Evolutionary conservation across 805 yeast species (phyloP), one percentile per base, ranked within the genome.

Genomic region (Scheffersomyces ergatensis): DNA sequence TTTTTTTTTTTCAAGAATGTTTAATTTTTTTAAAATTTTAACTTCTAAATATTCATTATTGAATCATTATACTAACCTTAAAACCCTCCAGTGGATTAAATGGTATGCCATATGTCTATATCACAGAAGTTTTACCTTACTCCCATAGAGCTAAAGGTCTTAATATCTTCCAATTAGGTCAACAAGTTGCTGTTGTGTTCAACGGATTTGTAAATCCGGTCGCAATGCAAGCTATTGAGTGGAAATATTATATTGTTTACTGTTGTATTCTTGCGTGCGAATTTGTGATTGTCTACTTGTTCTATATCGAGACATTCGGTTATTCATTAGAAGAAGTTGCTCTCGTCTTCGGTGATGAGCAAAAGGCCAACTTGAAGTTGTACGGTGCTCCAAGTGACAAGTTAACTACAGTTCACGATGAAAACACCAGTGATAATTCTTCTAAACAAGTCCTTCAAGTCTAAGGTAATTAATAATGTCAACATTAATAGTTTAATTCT

Each of bases 181-280:
- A 42, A 24, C 39, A 43, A 24, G 45, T 42, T 12, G 46, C 50
- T 26, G 39, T 51, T 5, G 31, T 58, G 9, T 51, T 43, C 36
- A 53, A 53, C 25, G 49, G 48, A 11, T 51, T 44, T 33, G 53
- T 51, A 16, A 49, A 49, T 25, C 53, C 54, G 13, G 38, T 50
- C 47, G 67, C 65, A 33, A 58, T 62, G 67, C 58, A 58, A 26
- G 59, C 58, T 30, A 60, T 62, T 37, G 48, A 49, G 16, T 62
- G 66, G 67, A 62, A 62, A 45, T 62, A 62, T 51, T 62, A 62
- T 43, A 62, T 62, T 40, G 66, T 62, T 7, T 61, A 48, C 52
- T 58, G 63, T 40, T 60, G 65, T 46, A 44, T 54, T 19, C 39
- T 60, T 32, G 53, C 49, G 2, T 50, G 50, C 24, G 64, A 60